Evolutionary conservation across 345 rosid genomes (phyloP), one percentile per base, ranked within the genome.

Genomic region (Sisymbrium irio): DNA sequence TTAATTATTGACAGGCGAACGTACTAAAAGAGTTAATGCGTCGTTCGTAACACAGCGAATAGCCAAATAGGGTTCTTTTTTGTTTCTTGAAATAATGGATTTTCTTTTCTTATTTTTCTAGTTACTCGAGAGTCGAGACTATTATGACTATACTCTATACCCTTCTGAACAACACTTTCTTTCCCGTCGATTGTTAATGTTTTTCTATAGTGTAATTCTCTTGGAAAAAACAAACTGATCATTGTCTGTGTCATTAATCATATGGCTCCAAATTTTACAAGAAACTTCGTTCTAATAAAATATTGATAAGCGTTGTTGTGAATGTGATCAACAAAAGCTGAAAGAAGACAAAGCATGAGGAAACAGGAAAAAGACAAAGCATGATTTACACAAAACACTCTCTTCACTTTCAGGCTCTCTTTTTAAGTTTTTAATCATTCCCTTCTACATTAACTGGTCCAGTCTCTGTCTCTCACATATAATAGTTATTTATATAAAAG

Each of bases 281-380:
- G 46, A 71, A 47, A 37, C 46, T 37, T 64, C 3, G 17, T 19
- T 30, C 25, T 14, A 19, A 17, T 62, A 36, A 55, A 46, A 25
- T 53, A 46, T 19, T 22, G 22, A 44, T 5, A 40, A 71, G 67
- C 3, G 18, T 56, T 57, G 64, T 57, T 47, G 72, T 57, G 76
- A 77, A 63, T 77, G 77, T 71, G 72, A 71, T 70, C 41, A 77
- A 65, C 62, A 77, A 77, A 77, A 65, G 80, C 76, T 64, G 80
- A 49, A 50, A 71, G 76, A 77, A 71, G 77, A 77, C 77, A 71
- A 65, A 77, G 80, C 76, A 71, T 77, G 77, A 71, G 76, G 68
- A 77, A 71, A 77, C 80, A 71, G 63, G 75, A 65, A 71, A 76
- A 77, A 77, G 80, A 77, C 80, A 77, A 77, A 77, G 80, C 80